phyloP scores from a whole-genome alignment of 2,329 filamentous ascomycete genomes.

The Alternaria gaisen region DNA sequence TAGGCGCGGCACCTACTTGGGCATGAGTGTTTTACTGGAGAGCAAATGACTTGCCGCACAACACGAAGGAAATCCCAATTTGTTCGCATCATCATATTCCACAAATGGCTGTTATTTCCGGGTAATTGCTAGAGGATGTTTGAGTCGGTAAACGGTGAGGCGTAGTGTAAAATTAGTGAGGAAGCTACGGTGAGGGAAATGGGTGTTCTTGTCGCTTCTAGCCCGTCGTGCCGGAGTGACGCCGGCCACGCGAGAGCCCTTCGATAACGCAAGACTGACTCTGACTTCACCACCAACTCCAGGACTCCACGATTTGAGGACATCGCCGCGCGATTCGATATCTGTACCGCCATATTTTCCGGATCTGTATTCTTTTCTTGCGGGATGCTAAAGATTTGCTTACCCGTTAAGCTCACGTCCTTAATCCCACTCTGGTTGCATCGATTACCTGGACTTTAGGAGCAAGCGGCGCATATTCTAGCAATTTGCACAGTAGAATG shows the following conservation, averaged over 20 bases:
- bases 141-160: slow-evolving; percentile 2
- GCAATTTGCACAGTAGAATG: not conserved
- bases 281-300: not conserved
- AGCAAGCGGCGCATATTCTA: not conserved
- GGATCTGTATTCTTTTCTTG: not conserved
- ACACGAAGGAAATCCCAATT: slow-evolving; percentile 15
- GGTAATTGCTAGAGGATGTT: not conserved
- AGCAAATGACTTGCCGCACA: slow-evolving; percentile 26
- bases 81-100: slow-evolving; percentile 12
- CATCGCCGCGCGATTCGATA: not conserved
- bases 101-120: slow-evolving; percentile 15
- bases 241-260: slow-evolving; percentile 8
- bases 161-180: not conserved
- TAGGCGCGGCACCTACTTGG: slow-evolving; percentile 14
- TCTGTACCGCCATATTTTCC: not conserved
- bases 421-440: not conserved
- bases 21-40: slow-evolving; percentile 11
- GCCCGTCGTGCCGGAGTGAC: slow-evolving; percentile 12
- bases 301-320: not conserved
- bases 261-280: not conserved
- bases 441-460: not conserved
- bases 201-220: slow-evolving; percentile 6
- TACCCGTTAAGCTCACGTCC: not conserved
- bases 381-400: not conserved
- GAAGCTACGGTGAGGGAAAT: not conserved